Conservation (phyloP, 805 yeast genomes). For the Wickerhamomyces canadensis region DNA sequence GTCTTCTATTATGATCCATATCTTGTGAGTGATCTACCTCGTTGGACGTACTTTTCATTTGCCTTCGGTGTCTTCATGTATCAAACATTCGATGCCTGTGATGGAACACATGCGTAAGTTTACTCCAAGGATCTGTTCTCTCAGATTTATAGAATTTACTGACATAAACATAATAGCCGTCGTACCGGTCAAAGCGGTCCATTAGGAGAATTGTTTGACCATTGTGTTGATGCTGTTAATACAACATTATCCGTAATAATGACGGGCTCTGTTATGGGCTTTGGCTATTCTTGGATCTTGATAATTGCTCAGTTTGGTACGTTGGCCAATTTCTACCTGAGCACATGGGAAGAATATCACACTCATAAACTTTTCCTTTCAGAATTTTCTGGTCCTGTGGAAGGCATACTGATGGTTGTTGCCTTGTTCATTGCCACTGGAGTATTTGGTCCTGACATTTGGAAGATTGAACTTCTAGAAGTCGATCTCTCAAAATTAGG, state of each 20-base stretch:
- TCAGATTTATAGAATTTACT: too few relatives aligned
- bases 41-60: constrained; percentile 71
- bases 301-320: constrained; percentile 66
- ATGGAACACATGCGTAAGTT: constrained; percentile 75
- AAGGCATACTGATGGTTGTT: constrained; percentile 71
- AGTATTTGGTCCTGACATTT: constrained; percentile 58
- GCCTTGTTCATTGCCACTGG: constrained; percentile 58
- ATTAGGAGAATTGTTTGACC: constrained; percentile 90
- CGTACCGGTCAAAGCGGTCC: constrained; percentile 95
- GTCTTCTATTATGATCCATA: constrained; percentile 73
- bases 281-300: constrained; percentile 63
- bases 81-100: constrained; percentile 95
- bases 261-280: constrained; percentile 69
- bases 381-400: constrained; percentile 89
- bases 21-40: constrained; percentile 53
- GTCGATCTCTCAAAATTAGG: constrained; percentile 21
- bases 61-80: constrained; percentile 83
- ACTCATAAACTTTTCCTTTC: constrained; percentile 78
- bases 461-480: constrained; percentile 44
- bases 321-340: constrained; percentile 74
- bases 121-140: too few relatives aligned
- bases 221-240: constrained; percentile 70
- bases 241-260: constrained; percentile 76
- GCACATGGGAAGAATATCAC: constrained; percentile 95
- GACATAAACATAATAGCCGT: constrained; percentile 32